These are phyloP conservation scores for Iris macrosiphon DNA, from an alignment of 106 monocot species.

Conservation along the genomic window DNA sequence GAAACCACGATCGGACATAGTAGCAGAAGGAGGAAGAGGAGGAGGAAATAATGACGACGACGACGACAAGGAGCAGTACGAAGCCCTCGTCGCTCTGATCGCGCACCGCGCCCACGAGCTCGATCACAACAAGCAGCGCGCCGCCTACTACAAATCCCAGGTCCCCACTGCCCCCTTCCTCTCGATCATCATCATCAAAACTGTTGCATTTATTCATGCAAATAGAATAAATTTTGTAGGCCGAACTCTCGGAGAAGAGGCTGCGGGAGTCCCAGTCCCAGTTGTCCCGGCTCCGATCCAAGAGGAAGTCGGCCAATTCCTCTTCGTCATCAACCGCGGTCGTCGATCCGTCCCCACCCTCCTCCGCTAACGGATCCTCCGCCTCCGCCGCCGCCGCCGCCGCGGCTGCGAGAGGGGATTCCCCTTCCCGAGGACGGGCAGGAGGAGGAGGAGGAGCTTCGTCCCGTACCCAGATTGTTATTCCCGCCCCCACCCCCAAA, in stretches of 20 bases:
- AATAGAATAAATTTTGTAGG: conserved; percentile 12
- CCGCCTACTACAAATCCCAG: conserved; percentile 44
- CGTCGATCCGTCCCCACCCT: no score
- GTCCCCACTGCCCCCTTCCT: no score
- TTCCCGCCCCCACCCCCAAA: conserved; percentile 22
- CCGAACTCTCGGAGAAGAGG: conserved; percentile 44
- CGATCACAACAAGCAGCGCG: conserved; percentile 25
- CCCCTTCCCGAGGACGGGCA: neutral
- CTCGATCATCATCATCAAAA: neutral
- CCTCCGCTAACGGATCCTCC: no score
- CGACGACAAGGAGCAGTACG: conserved; percentile 38
- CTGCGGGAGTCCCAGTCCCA: conserved; percentile 38
- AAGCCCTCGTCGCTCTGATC: conserved; percentile 53
- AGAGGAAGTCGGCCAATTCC: neutral
- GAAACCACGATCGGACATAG: no score
- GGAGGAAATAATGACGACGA: no score
- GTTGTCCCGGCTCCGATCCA: conserved; percentile 28
- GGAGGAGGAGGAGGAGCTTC: neutral
- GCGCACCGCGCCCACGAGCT: conserved; percentile 39
- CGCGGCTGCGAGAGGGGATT: neutral
- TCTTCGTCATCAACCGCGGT: neutral
- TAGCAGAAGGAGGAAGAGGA: no score
- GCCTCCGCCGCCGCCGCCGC: neutral
- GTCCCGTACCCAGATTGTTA: conserved; percentile 34
- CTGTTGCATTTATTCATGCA: neutral